These are phyloP conservation scores for Aureobasidium leucospermi DNA, from an alignment of 2,329 filamentous ascomycete species.

Conservation along the genomic window DNA sequence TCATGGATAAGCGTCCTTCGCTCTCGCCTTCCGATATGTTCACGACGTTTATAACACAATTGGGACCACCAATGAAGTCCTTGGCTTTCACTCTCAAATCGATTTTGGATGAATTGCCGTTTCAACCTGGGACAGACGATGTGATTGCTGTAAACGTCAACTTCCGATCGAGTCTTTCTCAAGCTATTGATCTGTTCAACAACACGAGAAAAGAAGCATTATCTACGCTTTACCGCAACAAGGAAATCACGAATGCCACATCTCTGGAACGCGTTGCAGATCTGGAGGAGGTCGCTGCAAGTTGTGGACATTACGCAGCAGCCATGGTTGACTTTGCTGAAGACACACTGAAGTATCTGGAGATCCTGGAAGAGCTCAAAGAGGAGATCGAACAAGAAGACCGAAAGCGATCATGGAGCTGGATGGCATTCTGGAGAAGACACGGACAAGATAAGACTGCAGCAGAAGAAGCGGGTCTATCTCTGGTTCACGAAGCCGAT, in stretches of 20 bases:
- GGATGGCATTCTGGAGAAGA: slow-evolving; percentile 69
- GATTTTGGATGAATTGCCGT: slow-evolving; percentile 81
- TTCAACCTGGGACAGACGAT: slow-evolving; percentile 57
- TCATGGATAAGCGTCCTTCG: slow-evolving; percentile 5
- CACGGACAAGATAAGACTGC: background rate
- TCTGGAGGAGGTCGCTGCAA: slow-evolving; percentile 95
- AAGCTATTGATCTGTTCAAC: slow-evolving; percentile 75
- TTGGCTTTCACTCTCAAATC: slow-evolving; percentile 85
- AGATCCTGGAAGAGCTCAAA: slow-evolving; percentile 79
- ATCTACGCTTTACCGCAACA: slow-evolving; percentile 69
- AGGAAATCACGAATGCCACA: slow-evolving; percentile 61
- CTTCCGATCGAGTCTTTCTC: slow-evolving; percentile 69
- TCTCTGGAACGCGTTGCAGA: slow-evolving; percentile 78
- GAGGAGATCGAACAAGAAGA: slow-evolving; percentile 55
- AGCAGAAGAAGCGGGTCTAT: slow-evolving; percentile 16
- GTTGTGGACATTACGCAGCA: slow-evolving; percentile 93
- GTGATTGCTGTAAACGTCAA: slow-evolving; percentile 69
- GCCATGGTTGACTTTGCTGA: slow-evolving; percentile 85
- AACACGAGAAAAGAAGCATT: slow-evolving; percentile 68
- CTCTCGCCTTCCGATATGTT: slow-evolving; percentile 70
- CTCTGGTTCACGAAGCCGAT: slow-evolving; percentile 17
- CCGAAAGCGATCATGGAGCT: slow-evolving; percentile 66
- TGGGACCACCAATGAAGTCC: slow-evolving; percentile 94
- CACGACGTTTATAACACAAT: slow-evolving; percentile 75
- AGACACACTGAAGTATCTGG: slow-evolving; percentile 75